These are phyloP conservation scores for Fusarium sp. DNA, from an alignment of 2,329 filamentous ascomycete species.

Conservation along the genomic window DNA sequence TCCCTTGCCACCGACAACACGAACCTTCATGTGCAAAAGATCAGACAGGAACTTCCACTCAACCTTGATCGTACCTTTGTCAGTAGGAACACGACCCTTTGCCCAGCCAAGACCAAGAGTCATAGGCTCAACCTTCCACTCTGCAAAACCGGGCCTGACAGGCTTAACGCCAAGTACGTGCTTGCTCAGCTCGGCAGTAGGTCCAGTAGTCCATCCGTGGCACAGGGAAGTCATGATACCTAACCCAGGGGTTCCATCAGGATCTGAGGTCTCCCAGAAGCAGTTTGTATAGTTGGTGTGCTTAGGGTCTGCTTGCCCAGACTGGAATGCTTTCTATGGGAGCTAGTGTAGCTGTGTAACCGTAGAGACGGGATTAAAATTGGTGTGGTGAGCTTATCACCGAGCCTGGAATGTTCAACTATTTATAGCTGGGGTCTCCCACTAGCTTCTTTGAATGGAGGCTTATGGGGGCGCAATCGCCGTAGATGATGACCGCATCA, in stretches of 20 bases:
- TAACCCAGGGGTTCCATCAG: background rate
- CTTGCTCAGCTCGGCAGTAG: background rate
- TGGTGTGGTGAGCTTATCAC: no score
- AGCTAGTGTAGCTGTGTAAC: no score
- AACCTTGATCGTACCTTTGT: background rate
- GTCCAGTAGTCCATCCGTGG: slow-evolving; percentile 8
- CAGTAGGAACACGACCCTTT: slow-evolving; percentile 1
- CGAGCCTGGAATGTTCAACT: no score
- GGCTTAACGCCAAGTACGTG: background rate
- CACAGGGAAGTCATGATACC: background rate
- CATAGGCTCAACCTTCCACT: slow-evolving; percentile 7
- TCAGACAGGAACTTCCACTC: slow-evolving; percentile 6
- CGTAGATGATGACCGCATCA: no score
- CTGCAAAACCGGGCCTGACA: background rate
- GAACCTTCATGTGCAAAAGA: background rate
- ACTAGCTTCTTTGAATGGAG: no score
- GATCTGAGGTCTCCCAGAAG: slow-evolving; percentile 11
- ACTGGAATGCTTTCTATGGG: no score
- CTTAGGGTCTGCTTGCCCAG: accelerated
- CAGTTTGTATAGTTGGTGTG: slow-evolving; percentile 5
- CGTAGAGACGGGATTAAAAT: no score
- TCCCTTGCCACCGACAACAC: accelerated
- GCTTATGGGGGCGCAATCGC: no score
- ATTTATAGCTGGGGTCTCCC: no score
- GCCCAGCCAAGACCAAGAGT: slow-evolving; percentile 1